Evolutionary conservation across 2,329 filamentous ascomycete genomes (phyloP), one percentile per base, ranked within the genome.

Genomic region (Coniochaeta hoffmannii): DNA sequence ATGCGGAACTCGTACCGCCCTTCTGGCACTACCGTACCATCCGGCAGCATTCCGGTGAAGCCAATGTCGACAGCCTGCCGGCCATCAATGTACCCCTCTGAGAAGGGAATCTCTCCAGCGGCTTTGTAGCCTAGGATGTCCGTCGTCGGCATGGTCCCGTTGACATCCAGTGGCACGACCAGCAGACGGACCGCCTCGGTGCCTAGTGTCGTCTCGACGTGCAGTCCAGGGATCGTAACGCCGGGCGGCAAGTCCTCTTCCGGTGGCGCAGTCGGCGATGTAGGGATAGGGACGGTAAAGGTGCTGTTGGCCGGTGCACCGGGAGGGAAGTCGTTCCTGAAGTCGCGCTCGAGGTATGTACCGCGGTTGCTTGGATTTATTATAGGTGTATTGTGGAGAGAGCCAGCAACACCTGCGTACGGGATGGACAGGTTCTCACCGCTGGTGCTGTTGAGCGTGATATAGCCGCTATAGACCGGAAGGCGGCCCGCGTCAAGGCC

Each of bases 381-480:
- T 15, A 51, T 34, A 2, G 56, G 54, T 1, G 59, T 57, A 1
- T 58, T 44, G 34, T 59, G 58, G 63, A 70, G 60, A 56, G 60
- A 61, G 6, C 68, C 67, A 4, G 59, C 65, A 7, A 72, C 61
- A 14, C 73, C 73, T 24, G 71, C 64, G 60, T 76, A 76, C 2
- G 73, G 73, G 11, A 76, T 58, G 4, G 64, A 63, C 17, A 74
- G 65, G 15, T 62, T 60, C 10, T 70, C 67, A 22, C 66, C 67
- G 34, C 71, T 71, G 32, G 67, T 69, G 50, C 67, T 67, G 36
- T 69, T 71, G 53, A 77, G 61, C 12, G 70, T 65, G 50, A 77
- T 64, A 63, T 69, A 76, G 22, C 75, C 75, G 17, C 70, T 70
- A 63, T 76, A 77, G 8, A 76, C 66, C 4, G 73, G 73, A 24